Evolutionary conservation across 257 asterid species (phyloP).

Genomic region (Jacaranda copaia): DNA sequence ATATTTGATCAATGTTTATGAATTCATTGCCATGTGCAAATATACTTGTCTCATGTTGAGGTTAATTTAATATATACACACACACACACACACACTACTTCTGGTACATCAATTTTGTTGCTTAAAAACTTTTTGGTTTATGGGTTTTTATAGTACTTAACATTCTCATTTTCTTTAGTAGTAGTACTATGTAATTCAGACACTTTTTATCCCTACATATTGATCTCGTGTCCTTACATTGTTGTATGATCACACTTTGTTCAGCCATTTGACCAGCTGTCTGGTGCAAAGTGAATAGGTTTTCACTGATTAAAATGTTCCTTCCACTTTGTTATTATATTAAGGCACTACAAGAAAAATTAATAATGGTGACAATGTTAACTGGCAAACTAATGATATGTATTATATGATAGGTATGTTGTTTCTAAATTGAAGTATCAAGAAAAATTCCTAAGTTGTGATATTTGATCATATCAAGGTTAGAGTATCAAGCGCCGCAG

Average conservation of each 20-base stretch:
- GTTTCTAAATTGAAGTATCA: too few species aligned
- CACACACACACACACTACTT: too few species aligned
- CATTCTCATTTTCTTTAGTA: background rate
- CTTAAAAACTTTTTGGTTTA: background rate
- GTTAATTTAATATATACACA: background rate
- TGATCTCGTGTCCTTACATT: background rate
- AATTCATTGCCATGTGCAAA: conserved; percentile 24
- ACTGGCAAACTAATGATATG: too few species aligned
- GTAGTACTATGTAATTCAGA: background rate
- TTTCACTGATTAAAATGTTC: background rate
- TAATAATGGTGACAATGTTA: background rate
- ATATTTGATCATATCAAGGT: too few species aligned
- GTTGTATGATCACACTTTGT: background rate
- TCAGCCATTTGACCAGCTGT: background rate
- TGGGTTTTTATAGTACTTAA: background rate
- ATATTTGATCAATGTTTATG: background rate
- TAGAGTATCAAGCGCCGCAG: too few species aligned
- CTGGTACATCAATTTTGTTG: background rate
- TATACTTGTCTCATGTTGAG: background rate
- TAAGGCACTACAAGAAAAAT: background rate
- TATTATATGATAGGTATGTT: too few species aligned
- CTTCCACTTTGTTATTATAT: background rate
- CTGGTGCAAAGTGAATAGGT: background rate
- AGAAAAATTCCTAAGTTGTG: too few species aligned
- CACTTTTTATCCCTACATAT: background rate